Evolutionary conservation across 306 rosid species (phyloP).

Genomic region (Morella rubra): DNA sequence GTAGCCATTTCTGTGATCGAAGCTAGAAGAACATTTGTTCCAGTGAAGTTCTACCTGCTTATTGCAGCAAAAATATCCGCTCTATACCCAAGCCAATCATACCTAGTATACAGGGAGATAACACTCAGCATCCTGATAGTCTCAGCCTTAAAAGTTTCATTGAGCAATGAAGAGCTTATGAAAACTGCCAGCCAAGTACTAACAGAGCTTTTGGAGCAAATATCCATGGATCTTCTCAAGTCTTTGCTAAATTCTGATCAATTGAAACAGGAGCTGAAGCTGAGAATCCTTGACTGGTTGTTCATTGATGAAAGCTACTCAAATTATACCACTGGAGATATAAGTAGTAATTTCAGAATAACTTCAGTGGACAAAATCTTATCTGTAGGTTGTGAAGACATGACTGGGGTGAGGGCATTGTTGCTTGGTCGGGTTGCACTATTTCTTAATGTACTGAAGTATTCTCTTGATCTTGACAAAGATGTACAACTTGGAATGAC

Average conservation of each 20-base stretch:
- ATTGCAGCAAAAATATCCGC: constrained; percentile 75
- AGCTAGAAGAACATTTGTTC: constrained; percentile 80
- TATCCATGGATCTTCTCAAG: constrained; percentile 58
- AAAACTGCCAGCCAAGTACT: constrained; percentile 55
- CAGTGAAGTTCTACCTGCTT: constrained; percentile 79
- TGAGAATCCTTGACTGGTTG: constrained; percentile 60
- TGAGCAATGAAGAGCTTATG: constrained; percentile 50
- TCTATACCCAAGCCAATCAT: constrained; percentile 72
- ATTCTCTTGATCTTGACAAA: constrained; percentile 52
- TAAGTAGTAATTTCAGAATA: constrained; percentile 31
- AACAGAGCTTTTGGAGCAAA: constrained; percentile 72
- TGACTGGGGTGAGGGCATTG: constrained; percentile 40
- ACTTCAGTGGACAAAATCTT: constrained; percentile 38
- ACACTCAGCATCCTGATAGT: constrained; percentile 57
- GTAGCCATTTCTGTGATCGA: constrained; percentile 64
- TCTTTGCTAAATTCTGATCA: constrained; percentile 61
- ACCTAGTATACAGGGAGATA: constrained; percentile 57
- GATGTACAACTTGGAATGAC: constrained; percentile 50
- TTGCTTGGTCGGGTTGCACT: constrained; percentile 53
- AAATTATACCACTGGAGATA: constrained; percentile 33
- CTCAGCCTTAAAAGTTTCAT: constrained; percentile 55
- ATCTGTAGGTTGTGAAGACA: constrained; percentile 46
- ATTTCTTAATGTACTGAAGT: constrained; percentile 56
- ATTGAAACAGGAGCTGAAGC: constrained; percentile 53
- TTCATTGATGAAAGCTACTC: constrained; percentile 44